A percentile compares a stretch with the other conserved stretches of the same genome.
These are phyloP conservation scores for Candida sp. DNA, from an alignment of 1,139 yeast species.

Conservation along the genomic window DNA sequence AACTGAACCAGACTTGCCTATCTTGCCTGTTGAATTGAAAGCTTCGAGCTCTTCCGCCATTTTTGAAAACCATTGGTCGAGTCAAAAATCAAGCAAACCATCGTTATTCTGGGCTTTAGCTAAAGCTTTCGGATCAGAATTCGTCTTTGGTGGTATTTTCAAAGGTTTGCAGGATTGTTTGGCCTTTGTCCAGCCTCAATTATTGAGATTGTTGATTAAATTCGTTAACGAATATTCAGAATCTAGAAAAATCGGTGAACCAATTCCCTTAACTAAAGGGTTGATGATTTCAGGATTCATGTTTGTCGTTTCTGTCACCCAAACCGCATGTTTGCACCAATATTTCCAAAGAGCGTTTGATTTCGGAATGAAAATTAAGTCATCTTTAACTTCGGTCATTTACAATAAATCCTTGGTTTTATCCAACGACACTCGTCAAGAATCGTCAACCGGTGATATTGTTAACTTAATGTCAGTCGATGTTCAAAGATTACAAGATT, in stretches of 20 bases:
- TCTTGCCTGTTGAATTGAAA: conserved; percentile 64
- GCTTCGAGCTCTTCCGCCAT: conserved; percentile 45
- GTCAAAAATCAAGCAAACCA: conserved; percentile 41
- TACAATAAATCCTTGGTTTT: conserved; percentile 78
- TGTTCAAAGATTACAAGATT: conserved; percentile 89
- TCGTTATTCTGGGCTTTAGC: conserved; percentile 64
- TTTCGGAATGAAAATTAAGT: conserved; percentile 84
- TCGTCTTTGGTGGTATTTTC: conserved; percentile 71
- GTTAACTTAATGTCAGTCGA: conserved; percentile 97
- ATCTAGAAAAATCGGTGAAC: conserved; percentile 29
- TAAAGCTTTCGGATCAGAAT: conserved; percentile 68
- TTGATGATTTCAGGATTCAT: conserved; percentile 77
- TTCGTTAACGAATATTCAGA: conserved; percentile 79
- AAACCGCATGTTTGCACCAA: conserved; percentile 87
- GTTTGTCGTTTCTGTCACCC: conserved; percentile 80
- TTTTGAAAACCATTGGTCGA: conserved; percentile 64
- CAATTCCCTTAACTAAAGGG: conserved; percentile 71
- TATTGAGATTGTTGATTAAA: conserved; percentile 67
- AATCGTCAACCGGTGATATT: conserved; percentile 91
- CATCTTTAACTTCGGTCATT: conserved; percentile 74
- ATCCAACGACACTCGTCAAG: conserved; percentile 79
- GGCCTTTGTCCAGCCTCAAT: conserved; percentile 88
- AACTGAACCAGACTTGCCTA: conserved; percentile 77
- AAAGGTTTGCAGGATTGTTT: conserved; percentile 76
- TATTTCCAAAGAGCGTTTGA: conserved; percentile 89